These are phyloP conservation scores for Apiotrichum sp. DNA, from an alignment of 1,284 basidiomycete genomes.

Conservation along the genomic window DNA sequence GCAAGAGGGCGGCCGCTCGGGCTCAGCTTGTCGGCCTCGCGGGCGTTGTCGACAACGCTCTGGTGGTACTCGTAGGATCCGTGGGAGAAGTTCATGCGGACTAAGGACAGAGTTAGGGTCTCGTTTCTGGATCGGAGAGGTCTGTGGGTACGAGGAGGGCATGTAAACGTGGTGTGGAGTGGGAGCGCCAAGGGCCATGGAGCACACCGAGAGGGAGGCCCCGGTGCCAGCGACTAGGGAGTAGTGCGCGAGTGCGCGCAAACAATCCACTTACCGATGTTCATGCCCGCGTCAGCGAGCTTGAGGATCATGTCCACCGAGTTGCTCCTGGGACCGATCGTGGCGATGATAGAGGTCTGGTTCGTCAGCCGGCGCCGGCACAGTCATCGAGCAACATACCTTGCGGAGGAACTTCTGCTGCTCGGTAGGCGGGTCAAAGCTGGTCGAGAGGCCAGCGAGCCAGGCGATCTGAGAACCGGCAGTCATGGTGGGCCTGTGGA, in stretches of 20 bases:
- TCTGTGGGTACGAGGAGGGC: not conserved
- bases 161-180: too few relatives aligned
- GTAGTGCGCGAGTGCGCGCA: not conserved
- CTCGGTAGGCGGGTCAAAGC: constrained; percentile 58
- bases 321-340: constrained; percentile 94
- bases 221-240: not conserved
- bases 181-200: too few relatives aligned
- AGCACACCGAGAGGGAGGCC: not conserved
- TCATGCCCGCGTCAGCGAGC: constrained; percentile 82
- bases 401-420: constrained; percentile 82
- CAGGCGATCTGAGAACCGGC: constrained; percentile 67
- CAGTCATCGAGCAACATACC: constrained; percentile 51
- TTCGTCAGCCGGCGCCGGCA: not conserved
- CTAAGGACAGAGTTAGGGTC: constrained; percentile 47
- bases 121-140: not conserved
- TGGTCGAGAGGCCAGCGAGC: constrained; percentile 73
- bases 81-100: constrained; percentile 98
- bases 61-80: constrained; percentile 95
- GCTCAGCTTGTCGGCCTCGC: constrained; percentile 67
- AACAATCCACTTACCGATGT: constrained; percentile 66
- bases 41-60: constrained; percentile 93
- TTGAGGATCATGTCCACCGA: constrained; percentile 73
- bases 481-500: constrained; percentile 5
- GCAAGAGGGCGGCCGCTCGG: constrained; percentile 81
- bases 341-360: constrained; percentile 92